Conservation (phyloP, 2,329 filamentous ascomycete species). For the Xylaria sp. region DNA sequence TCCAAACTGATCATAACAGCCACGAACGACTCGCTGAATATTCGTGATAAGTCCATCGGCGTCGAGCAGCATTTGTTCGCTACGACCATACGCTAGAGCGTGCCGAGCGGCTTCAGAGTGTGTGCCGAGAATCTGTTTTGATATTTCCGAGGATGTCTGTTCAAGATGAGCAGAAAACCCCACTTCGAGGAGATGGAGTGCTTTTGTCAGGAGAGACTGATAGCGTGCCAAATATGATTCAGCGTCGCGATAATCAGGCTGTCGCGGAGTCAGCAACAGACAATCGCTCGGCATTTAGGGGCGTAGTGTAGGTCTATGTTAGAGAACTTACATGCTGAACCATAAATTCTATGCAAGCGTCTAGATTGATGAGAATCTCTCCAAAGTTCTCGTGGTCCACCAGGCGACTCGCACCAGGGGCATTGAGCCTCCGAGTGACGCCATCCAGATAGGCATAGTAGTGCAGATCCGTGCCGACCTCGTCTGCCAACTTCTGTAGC, state of each 20-base stretch:
- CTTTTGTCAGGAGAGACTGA: constrained; percentile 78
- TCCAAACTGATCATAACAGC: constrained; percentile 65
- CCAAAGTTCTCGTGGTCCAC: constrained; percentile 87
- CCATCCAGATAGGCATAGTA: constrained; percentile 96
- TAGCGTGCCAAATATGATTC: constrained; percentile 90
- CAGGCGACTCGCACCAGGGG: constrained; percentile 85
- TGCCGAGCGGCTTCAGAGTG: constrained; percentile 70
- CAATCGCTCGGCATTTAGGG: not conserved
- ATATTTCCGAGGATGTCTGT: constrained; percentile 65
- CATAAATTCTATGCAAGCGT: constrained; percentile 95
- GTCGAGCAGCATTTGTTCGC: constrained; percentile 67
- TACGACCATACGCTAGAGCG: constrained; percentile 69
- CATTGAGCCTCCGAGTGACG: constrained; percentile 89
- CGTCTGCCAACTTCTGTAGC: constrained; percentile 81
- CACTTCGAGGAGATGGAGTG: constrained; percentile 70
- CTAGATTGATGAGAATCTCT: constrained; percentile 87
- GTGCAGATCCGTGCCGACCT: constrained; percentile 88
- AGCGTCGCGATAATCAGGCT: constrained; percentile 87
- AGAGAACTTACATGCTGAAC: constrained; percentile 75
- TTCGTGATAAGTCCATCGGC: constrained; percentile 68
- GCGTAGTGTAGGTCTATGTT: not conserved
- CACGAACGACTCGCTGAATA: constrained; percentile 62
- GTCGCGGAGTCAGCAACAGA: constrained; percentile 37
- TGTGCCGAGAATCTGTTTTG: constrained; percentile 64
- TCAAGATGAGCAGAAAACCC: constrained; percentile 65